These are phyloP conservation scores for Phytopythium chamaehyphon DNA, from an alignment of 352 stramenopile species.

Conservation along the genomic window DNA sequence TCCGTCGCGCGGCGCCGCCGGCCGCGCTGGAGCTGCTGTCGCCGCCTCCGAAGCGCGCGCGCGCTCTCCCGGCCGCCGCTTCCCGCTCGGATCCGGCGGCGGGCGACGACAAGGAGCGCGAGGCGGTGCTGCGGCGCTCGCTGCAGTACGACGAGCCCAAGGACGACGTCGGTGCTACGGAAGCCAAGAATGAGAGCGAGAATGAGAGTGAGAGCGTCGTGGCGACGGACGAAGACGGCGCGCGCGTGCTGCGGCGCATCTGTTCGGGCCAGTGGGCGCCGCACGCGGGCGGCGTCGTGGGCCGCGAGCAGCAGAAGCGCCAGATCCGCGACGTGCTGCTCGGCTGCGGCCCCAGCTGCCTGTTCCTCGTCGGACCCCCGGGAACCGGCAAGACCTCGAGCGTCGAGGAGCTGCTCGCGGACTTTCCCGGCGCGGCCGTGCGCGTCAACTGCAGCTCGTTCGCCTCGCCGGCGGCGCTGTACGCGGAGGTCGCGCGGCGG, in stretches of 20 bases:
- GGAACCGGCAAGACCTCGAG: slow-evolving; percentile 69
- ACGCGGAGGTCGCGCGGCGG: slow-evolving; percentile 29
- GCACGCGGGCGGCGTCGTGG: slow-evolving; percentile 24
- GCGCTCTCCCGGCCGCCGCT: no score
- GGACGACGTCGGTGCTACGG: background rate
- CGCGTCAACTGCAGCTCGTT: slow-evolving; percentile 73
- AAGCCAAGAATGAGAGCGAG: background rate
- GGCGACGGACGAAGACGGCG: slow-evolving; percentile 2
- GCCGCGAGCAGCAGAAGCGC: slow-evolving; percentile 32
- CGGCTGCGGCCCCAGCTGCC: slow-evolving; percentile 4
- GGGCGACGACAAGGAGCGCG: background rate
- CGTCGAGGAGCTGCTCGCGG: slow-evolving; percentile 32
- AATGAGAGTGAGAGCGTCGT: background rate
- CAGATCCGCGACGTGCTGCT: slow-evolving; percentile 28
- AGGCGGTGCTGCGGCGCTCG: background rate
- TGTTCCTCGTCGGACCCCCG: slow-evolving; percentile 67
- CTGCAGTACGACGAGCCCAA: background rate
- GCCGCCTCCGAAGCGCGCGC: background rate
- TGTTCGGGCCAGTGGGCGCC: slow-evolving; percentile 18
- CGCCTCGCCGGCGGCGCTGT: slow-evolving; percentile 38
- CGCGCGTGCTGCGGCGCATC: slow-evolving; percentile 26
- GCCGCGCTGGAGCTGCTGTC: background rate
- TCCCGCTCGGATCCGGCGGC: background rate
- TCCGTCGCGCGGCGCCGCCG: background rate
- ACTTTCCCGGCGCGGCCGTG: slow-evolving; percentile 27